Percentiles rank a stretch among this genome's conserved stretches.
Evolutionary conservation across 139 green algal species (phyloP).

Genomic region (Protoeuglena noctilucae): DNA sequence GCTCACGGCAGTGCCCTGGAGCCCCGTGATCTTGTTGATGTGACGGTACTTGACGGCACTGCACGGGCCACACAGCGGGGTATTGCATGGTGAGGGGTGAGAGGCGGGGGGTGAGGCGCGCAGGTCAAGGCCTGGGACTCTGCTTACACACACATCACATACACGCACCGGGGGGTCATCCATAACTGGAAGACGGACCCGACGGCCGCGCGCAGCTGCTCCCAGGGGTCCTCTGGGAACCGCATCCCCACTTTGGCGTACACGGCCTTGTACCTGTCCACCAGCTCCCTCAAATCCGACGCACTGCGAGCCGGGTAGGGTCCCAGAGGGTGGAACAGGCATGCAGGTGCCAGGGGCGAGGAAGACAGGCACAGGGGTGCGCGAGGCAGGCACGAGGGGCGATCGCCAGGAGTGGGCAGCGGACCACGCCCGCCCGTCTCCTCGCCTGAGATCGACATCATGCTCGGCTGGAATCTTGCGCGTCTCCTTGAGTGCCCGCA

Average conservation of each 20-base stretch:
- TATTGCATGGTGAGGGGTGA: no score
- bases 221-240: constrained; percentile 42
- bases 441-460: constrained; percentile 21
- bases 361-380: no score
- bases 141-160: no score
- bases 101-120: no score
- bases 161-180: constrained; percentile 26
- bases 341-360: no score
- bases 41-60: constrained; percentile 73
- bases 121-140: no score
- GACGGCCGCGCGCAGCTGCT: constrained; percentile 50
- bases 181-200: constrained; percentile 49
- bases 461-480: constrained; percentile 7
- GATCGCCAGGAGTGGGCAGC: no score
- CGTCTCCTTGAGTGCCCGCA: constrained; percentile 18
- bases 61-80: no score
- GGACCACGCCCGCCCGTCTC: constrained; percentile 9
- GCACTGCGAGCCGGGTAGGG: no score
- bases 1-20: constrained; percentile 75
- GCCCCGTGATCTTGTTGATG: constrained; percentile 68
- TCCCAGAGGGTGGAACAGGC: no score
- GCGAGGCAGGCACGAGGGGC: no score
- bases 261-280: constrained; percentile 58
- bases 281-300: constrained; percentile 56
- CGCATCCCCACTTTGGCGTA: no score